Conservation (phyloP, 2,329 filamentous ascomycete genomes). For the Cordyceps tenuipes region DNA sequence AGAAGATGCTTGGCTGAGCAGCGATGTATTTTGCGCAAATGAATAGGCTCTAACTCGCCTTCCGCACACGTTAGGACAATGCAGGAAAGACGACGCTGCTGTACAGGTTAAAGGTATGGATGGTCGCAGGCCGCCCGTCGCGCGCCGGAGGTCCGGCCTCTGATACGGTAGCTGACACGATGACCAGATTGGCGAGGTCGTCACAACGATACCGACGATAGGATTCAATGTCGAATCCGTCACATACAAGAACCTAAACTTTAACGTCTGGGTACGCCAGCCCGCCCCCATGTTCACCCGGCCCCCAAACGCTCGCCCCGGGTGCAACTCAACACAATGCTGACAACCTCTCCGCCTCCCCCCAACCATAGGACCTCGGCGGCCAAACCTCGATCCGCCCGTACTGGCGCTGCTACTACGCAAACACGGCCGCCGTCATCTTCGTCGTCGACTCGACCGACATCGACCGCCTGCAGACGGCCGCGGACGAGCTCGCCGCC, state of each 20-base stretch:
- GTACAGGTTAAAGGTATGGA: slow-evolving; percentile 82
- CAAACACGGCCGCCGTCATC: slow-evolving; percentile 95
- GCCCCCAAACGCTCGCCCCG: neutral
- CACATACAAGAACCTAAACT: slow-evolving; percentile 95
- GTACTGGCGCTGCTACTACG: slow-evolving; percentile 99
- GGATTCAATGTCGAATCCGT: slow-evolving; percentile 99
- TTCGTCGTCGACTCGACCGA: slow-evolving; percentile 98
- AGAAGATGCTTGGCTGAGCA: neutral
- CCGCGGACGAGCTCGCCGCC: slow-evolving; percentile 81
- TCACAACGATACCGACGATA: slow-evolving; percentile 98
- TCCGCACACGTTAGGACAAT: slow-evolving; percentile 61
- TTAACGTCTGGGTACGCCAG: slow-evolving; percentile 85
- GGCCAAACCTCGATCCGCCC: slow-evolving; percentile 98
- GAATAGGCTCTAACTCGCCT: neutral
- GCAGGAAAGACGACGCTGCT: slow-evolving; percentile 95
- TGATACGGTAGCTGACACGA: slow-evolving; percentile 9
- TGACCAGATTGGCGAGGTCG: slow-evolving; percentile 88
- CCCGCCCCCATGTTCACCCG: neutral
- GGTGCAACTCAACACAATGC: neutral
- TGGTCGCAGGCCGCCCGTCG: neutral
- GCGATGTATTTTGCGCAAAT: neutral
- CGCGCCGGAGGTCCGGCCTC: neutral
- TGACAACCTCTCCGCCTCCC: neutral
- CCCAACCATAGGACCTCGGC: slow-evolving; percentile 62
- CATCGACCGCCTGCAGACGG: slow-evolving; percentile 88